A percentile compares a stretch with the other conserved stretches of the same genome.
phyloP scores from a whole-genome alignment of 306 rosid species.

The Amphicarpaea edgeworthii region DNA sequence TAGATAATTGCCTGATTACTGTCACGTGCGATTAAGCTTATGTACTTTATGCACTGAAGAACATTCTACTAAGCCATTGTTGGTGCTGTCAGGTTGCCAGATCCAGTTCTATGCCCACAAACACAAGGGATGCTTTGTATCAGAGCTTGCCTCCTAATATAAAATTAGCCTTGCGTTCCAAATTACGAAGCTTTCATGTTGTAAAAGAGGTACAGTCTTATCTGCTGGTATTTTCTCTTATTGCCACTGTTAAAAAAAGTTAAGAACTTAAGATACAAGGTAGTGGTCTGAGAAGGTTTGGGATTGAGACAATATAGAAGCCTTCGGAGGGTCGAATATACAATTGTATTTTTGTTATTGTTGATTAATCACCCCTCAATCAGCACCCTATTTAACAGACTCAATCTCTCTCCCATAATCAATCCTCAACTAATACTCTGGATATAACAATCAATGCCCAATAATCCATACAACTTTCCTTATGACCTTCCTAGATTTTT shows the following conservation, averaged over 20 bases:
- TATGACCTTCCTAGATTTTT: slow-evolving; percentile 18
- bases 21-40: slow-evolving; percentile 8
- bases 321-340: neutral
- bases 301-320: neutral
- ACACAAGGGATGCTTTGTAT: slow-evolving; percentile 78
- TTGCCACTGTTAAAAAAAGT: slow-evolving; percentile 5
- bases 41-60: slow-evolving; percentile 19
- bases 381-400: neutral
- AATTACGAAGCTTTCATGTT: slow-evolving; percentile 60
- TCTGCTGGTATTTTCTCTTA: slow-evolving; percentile 37
- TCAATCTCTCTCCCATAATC: neutral
- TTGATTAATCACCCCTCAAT: slow-evolving; percentile 13
- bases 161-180: slow-evolving; percentile 77
- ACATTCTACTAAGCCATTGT: slow-evolving; percentile 37
- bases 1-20: slow-evolving; percentile 23
- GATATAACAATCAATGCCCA: neutral
- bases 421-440: slow-evolving; percentile 22
- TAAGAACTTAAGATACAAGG: slow-evolving; percentile 4
- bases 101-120: slow-evolving; percentile 78
- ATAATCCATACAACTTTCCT: slow-evolving; percentile 4
- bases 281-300: slow-evolving; percentile 11
- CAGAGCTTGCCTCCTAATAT: slow-evolving; percentile 84
- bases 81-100: slow-evolving; percentile 71
- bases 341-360: neutral
- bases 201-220: slow-evolving; percentile 65